Conservation (phyloP, 495 filamentous ascomycete genomes). For the Annulohypoxylon maeteangense region DNA sequence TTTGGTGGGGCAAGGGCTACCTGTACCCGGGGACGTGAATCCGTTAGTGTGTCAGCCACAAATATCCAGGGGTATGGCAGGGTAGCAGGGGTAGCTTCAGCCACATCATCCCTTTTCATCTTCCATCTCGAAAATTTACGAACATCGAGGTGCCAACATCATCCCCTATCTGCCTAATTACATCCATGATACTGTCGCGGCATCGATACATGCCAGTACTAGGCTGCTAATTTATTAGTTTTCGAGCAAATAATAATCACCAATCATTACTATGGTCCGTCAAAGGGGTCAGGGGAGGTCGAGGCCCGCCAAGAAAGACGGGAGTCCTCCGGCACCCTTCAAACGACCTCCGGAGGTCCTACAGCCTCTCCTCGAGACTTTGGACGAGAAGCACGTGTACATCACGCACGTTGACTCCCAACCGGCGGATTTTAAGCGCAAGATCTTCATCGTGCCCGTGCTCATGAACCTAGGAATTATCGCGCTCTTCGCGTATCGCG, state of each 20-base stretch:
- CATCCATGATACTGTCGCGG: no score
- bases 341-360: slow-evolving; percentile 66
- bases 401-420: slow-evolving; percentile 80
- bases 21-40: background rate
- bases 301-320: slow-evolving; percentile 34
- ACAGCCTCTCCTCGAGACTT: slow-evolving; percentile 67
- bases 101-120: slow-evolving; percentile 30
- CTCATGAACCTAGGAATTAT: slow-evolving; percentile 73
- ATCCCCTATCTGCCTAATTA: background rate
- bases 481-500: slow-evolving; percentile 67
- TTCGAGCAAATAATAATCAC: background rate
- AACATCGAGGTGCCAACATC: background rate
- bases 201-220: no score
- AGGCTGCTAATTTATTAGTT: background rate
- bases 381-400: slow-evolving; percentile 75
- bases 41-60: background rate
- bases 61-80: background rate
- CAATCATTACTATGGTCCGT: slow-evolving; percentile 29
- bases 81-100: slow-evolving; percentile 40
- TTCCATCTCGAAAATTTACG: slow-evolving; percentile 13
- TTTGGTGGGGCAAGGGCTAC: slow-evolving; percentile 14
- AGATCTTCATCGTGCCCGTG: slow-evolving; percentile 78
- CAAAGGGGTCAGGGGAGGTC: slow-evolving; percentile 38
- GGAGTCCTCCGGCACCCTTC: slow-evolving; percentile 69
- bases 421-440: slow-evolving; percentile 71